These are phyloP conservation scores for Margaritispora aquatica DNA, from an alignment of 495 filamentous ascomycete genomes.

Conservation along the genomic window DNA sequence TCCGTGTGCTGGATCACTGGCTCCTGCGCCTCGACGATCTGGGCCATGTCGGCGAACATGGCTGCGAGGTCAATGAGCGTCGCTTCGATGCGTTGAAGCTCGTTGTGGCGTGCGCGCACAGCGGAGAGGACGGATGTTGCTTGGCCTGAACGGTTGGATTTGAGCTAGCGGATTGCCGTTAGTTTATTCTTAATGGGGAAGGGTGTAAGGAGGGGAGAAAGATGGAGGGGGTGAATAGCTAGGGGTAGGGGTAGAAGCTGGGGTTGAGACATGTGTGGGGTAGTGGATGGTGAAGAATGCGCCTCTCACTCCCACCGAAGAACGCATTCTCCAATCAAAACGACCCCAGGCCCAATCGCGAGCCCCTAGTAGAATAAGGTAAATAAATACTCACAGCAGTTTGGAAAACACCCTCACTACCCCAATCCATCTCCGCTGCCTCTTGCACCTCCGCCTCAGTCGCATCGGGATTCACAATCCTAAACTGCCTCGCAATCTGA, in stretches of 20 bases:
- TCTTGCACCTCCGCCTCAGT: slow-evolving; percentile 55
- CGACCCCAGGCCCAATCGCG: too few relatives aligned
- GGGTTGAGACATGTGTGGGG: neutral
- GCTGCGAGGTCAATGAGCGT: slow-evolving; percentile 58
- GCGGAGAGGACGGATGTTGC: slow-evolving; percentile 61
- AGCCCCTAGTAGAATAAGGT: neutral
- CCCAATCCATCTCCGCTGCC: slow-evolving; percentile 62
- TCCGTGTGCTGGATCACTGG: slow-evolving; percentile 46
- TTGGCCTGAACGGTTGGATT: slow-evolving; percentile 59
- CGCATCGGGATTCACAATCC: slow-evolving; percentile 69
- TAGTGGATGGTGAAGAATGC: neutral
- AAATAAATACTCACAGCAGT: slow-evolving; percentile 46
- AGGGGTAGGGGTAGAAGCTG: neutral
- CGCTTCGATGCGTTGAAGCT: slow-evolving; percentile 64
- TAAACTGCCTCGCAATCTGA: slow-evolving; percentile 66
- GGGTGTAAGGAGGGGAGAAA: too few relatives aligned
- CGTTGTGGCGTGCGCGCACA: slow-evolving; percentile 70
- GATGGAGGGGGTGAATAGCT: too few relatives aligned
- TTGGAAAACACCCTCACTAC: slow-evolving; percentile 71
- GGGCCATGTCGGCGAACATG: slow-evolving; percentile 62
- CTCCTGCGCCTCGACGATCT: slow-evolving; percentile 59
- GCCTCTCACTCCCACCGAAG: neutral
- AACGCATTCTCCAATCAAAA: too few relatives aligned
- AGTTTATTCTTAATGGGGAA: slow-evolving; percentile 1
- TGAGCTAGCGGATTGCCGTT: slow-evolving; percentile 50